phyloP scores from a whole-genome alignment of 495 filamentous ascomycete genomes.

The Penicillium malachiteum region DNA sequence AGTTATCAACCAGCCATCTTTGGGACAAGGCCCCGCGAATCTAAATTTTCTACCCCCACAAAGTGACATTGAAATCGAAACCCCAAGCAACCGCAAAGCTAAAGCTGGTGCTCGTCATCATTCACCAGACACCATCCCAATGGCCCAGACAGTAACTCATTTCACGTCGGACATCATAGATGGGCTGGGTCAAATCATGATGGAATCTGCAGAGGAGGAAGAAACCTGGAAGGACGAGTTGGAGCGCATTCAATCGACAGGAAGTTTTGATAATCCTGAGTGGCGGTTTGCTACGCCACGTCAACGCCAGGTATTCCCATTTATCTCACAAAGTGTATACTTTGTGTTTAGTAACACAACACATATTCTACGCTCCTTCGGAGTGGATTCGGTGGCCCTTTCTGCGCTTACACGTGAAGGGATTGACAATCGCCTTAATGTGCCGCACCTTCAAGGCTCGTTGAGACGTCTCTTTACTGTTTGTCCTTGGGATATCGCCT shows the following conservation, averaged over 20 bases:
- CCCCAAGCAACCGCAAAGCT: slow-evolving; percentile 23
- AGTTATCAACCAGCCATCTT: slow-evolving; percentile 29
- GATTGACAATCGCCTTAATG: slow-evolving; percentile 25
- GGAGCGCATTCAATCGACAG: slow-evolving; percentile 36
- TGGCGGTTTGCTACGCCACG: slow-evolving; percentile 40
- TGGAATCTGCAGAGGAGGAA: slow-evolving; percentile 37
- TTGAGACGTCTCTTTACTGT: slow-evolving; percentile 36
- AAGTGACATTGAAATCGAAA: slow-evolving; percentile 11
- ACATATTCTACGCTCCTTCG: slow-evolving; percentile 66
- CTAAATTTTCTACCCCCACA: slow-evolving; percentile 2
- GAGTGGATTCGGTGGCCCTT: slow-evolving; percentile 27
- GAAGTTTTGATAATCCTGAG: slow-evolving; percentile 40
- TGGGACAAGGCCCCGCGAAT: slow-evolving; percentile 12
- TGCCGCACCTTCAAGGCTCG: slow-evolving; percentile 32
- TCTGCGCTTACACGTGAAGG: slow-evolving; percentile 5
- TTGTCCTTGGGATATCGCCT: slow-evolving; percentile 55
- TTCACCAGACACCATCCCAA: slow-evolving; percentile 9
- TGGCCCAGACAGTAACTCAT: slow-evolving; percentile 45
- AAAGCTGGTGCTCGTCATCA: slow-evolving; percentile 12
- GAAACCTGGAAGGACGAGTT: slow-evolving; percentile 42
- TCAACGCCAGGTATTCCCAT: slow-evolving; percentile 47
- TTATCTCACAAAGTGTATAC: slow-evolving; percentile 73
- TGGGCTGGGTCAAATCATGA: slow-evolving; percentile 36
- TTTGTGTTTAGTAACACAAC: slow-evolving; percentile 67
- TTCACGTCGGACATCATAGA: slow-evolving; percentile 42